Evolutionary conservation across 129 eudicot species (phyloP).

Genomic region (Artemisia tridentata): DNA sequence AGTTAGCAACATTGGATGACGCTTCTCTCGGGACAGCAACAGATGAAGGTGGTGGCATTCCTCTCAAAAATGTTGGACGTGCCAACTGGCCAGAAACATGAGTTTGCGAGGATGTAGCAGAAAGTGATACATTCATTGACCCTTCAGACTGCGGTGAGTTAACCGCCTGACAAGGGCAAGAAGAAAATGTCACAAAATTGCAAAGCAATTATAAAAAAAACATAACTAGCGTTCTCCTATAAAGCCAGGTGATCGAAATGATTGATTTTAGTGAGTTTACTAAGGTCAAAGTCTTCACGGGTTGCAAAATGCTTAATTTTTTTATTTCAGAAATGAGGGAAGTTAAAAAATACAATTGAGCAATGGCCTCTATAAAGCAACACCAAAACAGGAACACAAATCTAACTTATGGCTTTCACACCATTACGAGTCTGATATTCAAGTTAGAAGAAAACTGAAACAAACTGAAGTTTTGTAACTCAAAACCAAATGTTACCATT

Average conservation of each 20-base stretch:
- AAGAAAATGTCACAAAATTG: constrained; percentile 16
- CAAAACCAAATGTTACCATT: constrained; percentile 29
- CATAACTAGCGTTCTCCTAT: constrained; percentile 6
- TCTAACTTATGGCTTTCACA: neutral
- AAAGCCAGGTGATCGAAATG: neutral
- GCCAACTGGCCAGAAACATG: constrained; percentile 38
- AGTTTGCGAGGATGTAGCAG: constrained; percentile 37
- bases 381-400: too few relatives aligned
- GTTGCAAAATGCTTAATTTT: constrained; percentile 16
- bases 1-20: constrained; percentile 37
- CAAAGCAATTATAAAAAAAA: constrained; percentile 8
- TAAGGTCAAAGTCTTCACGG: constrained; percentile 8
- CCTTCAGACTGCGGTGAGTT: constrained; percentile 26
- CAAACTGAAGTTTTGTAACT: constrained; percentile 3
- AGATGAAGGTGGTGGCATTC: constrained; percentile 41
- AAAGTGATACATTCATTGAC: constrained; percentile 24
- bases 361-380: neutral
- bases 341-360: neutral
- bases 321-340: constrained; percentile 1
- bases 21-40: constrained; percentile 33
- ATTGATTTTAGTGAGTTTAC: constrained; percentile 8
- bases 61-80: constrained; percentile 28
- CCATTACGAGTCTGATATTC: neutral
- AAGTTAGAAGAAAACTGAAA: neutral
- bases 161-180: constrained; percentile 24